These are phyloP conservation scores for Candida tunisiensis DNA, from an alignment of 1,139 yeast species.

Conservation along the genomic window DNA sequence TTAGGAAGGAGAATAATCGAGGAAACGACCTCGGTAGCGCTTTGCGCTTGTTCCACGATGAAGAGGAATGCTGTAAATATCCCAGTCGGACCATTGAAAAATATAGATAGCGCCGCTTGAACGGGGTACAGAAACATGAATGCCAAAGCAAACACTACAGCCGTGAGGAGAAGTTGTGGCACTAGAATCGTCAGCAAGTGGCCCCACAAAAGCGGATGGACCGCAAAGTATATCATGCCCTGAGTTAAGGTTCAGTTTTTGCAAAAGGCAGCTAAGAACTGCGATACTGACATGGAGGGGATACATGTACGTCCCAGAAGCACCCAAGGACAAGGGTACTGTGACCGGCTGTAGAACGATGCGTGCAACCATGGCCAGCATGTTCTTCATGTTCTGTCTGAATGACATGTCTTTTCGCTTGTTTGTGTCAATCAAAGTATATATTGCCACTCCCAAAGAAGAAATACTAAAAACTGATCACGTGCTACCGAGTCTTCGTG, in stretches of 20 bases:
- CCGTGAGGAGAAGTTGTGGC: slow-evolving; percentile 33
- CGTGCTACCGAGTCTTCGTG: too few relatives aligned
- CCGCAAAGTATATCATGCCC: slow-evolving; percentile 31
- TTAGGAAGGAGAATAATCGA: slow-evolving; percentile 37
- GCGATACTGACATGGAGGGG: slow-evolving; percentile 11
- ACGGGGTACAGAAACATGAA: slow-evolving; percentile 30
- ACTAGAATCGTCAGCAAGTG: slow-evolving; percentile 28
- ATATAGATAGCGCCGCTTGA: slow-evolving; percentile 27
- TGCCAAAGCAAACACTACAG: slow-evolving; percentile 25
- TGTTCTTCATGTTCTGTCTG: too few relatives aligned
- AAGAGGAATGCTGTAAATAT: slow-evolving; percentile 36
- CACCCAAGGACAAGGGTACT: slow-evolving; percentile 9
- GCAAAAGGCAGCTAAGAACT: slow-evolving; percentile 1
- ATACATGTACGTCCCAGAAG: slow-evolving; percentile 15
- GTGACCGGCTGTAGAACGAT: slow-evolving; percentile 6
- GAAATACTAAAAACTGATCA: too few relatives aligned
- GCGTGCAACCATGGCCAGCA: slow-evolving; percentile 1
- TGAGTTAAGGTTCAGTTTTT: slow-evolving; percentile 5
- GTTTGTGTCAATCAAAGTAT: too few relatives aligned
- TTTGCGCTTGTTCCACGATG: slow-evolving; percentile 34
- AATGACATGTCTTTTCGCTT: too few relatives aligned
- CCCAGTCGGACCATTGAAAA: slow-evolving; percentile 41
- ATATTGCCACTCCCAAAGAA: too few relatives aligned
- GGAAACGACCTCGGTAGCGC: slow-evolving; percentile 33
- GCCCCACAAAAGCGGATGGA: slow-evolving; percentile 35